These are phyloP conservation scores for Fusarium sp. DNA, from an alignment of 2,329 filamentous ascomycete genomes.

Conservation along the genomic window DNA sequence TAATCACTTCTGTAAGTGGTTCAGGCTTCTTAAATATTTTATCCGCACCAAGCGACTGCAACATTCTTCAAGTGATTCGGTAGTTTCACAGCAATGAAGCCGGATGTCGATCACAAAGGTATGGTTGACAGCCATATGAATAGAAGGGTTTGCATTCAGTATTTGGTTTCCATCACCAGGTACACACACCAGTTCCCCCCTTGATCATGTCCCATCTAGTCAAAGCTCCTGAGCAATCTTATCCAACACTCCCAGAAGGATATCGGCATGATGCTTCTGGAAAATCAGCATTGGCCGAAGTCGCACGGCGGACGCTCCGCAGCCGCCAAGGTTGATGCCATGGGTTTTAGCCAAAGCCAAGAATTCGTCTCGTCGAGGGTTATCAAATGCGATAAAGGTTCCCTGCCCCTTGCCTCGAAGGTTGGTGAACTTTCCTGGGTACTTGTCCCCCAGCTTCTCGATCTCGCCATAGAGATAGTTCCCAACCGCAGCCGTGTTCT, in stretches of 20 bases:
- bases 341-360: not conserved
- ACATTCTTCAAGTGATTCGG: no score
- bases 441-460: not conserved
- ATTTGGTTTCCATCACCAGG: not conserved
- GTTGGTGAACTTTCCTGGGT: not conserved
- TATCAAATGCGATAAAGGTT: not conserved
- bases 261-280: not conserved
- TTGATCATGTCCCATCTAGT: not conserved
- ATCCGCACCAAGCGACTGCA: no score
- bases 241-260: not conserved
- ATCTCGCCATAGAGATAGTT: not conserved
- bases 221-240: not conserved
- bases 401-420: not conserved
- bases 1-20: no score
- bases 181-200: not conserved
- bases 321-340: not conserved
- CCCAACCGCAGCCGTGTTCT: not conserved
- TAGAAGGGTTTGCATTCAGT: not conserved
- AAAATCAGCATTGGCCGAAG: not conserved
- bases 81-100: no score
- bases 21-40: no score
- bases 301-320: not conserved
- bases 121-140: not conserved
- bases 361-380: not conserved
- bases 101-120: no score